These are phyloP conservation scores for Tricholoma bakamatsutake DNA, from an alignment of 768 basidiomycete genomes.

Conservation along the genomic window DNA sequence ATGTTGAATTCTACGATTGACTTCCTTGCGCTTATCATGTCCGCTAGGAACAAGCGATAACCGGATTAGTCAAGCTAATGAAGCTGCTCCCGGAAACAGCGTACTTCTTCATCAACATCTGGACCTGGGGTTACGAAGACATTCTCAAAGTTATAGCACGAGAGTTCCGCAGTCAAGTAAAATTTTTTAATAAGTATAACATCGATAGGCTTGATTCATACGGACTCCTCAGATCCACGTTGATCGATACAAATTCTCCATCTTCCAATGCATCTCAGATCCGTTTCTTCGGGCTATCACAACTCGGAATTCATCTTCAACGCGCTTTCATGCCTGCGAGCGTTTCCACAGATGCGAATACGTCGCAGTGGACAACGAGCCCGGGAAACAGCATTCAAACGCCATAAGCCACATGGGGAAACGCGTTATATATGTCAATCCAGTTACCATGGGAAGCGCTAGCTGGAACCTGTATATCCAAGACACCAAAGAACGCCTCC, in stretches of 20 bases:
- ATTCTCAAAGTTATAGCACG: constrained; percentile 70
- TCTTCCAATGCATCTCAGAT: constrained; percentile 56
- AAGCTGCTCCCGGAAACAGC: constrained; percentile 55
- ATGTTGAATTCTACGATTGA: background rate
- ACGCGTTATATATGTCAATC: constrained; percentile 79
- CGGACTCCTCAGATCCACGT: constrained; percentile 63
- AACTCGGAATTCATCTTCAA: constrained; percentile 51
- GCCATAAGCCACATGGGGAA: constrained; percentile 39
- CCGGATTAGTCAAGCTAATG: constrained; percentile 67
- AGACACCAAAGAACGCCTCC: constrained; percentile 34
- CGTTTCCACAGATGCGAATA: constrained; percentile 67
- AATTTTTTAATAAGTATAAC: constrained; percentile 1
- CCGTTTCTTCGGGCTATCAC: constrained; percentile 56
- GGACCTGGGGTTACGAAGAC: constrained; percentile 98
- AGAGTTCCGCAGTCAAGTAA: constrained; percentile 59
- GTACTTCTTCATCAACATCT: constrained; percentile 84
- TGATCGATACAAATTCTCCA: constrained; percentile 78
- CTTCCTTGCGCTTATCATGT: background rate
- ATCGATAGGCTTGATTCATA: background rate
- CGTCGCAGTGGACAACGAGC: constrained; percentile 41
- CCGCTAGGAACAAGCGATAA: constrained; percentile 55
- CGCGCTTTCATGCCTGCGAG: constrained; percentile 94
- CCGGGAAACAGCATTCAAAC: constrained; percentile 19
- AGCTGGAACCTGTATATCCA: constrained; percentile 47
- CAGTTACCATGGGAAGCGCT: constrained; percentile 58